phyloP scores from a whole-genome alignment of 2,329 filamentous ascomycete genomes.

The Cryphonectria parasitica region DNA sequence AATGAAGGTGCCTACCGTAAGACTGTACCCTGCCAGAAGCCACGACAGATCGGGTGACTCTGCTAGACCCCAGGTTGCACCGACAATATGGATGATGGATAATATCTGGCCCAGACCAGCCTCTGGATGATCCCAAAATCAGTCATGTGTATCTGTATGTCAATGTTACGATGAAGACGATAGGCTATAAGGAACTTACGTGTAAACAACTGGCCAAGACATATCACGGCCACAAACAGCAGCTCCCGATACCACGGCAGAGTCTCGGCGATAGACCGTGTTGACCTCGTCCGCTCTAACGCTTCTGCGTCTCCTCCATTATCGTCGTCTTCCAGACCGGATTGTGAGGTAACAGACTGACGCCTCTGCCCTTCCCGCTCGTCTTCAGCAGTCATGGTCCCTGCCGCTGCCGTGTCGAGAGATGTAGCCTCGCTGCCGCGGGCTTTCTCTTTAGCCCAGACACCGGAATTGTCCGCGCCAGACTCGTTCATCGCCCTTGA shows the following conservation, averaged over 20 bases:
- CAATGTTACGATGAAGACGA: neutral
- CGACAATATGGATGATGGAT: constrained; percentile 47
- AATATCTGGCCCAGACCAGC: constrained; percentile 24
- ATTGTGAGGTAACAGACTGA: neutral
- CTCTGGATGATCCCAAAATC: constrained; percentile 13
- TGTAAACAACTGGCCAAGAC: constrained; percentile 25
- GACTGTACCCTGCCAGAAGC: constrained; percentile 50
- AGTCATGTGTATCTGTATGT: neutral
- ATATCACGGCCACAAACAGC: constrained; percentile 26
- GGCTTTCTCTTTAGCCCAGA: neutral
- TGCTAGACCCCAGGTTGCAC: constrained; percentile 43
- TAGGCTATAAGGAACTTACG: constrained; percentile 3
- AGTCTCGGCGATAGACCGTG: constrained; percentile 22
- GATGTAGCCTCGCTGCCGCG: neutral
- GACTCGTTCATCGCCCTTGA: neutral
- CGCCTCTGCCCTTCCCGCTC: neutral
- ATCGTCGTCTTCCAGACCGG: constrained; percentile 1
- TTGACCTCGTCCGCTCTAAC: constrained; percentile 13
- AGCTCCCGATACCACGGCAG: constrained; percentile 27
- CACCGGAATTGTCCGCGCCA: neutral
- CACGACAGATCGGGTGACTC: constrained; percentile 46
- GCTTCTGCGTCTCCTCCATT: constrained; percentile 14
- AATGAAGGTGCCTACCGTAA: constrained; percentile 51
- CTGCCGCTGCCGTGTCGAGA: neutral
- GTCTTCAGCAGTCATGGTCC: neutral